Evolutionary conservation across 2,329 filamentous ascomycete species (phyloP).

Genomic region (Bretziella fagacearum): DNA sequence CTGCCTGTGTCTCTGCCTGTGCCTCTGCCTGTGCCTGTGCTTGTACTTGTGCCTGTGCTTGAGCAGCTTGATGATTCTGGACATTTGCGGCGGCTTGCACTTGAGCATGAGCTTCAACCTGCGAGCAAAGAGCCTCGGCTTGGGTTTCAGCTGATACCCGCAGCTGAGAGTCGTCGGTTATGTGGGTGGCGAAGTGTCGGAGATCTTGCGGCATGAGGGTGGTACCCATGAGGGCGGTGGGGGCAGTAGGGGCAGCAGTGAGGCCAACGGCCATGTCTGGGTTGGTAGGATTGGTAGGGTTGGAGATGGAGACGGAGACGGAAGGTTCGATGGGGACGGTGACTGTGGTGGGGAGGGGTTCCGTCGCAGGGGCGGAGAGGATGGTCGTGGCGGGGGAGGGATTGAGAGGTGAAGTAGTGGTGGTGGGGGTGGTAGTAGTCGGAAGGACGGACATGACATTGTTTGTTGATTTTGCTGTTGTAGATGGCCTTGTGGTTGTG

Average conservation of each 20-base stretch:
- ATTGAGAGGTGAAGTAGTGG: background rate
- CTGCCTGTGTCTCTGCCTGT: conserved; percentile 5
- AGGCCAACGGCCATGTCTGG: too few relatives aligned
- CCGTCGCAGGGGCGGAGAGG: background rate
- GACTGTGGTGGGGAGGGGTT: conserved; percentile 3
- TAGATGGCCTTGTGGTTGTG: too few relatives aligned
- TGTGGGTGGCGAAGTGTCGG: background rate
- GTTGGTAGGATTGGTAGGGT: too few relatives aligned
- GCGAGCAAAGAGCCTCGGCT: background rate
- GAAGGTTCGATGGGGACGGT: background rate
- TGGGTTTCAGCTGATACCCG: background rate
- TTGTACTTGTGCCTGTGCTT: conserved; percentile 6
- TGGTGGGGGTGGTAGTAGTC: background rate
- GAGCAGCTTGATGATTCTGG: conserved; percentile 3
- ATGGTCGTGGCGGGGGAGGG: conserved; percentile 2
- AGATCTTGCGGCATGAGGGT: background rate
- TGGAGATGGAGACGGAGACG: background rate
- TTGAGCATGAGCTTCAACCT: background rate
- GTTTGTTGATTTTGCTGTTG: background rate
- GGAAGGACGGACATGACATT: background rate
- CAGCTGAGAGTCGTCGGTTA: background rate
- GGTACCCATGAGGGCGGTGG: conserved; percentile 2
- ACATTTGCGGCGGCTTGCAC: background rate
- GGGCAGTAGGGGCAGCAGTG: background rate
- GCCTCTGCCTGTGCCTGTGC: conserved; percentile 5